These are phyloP conservation scores for Pseudozyma thailandica DNA, from an alignment of 1,284 basidiomycete genomes.

Conservation along the genomic window DNA sequence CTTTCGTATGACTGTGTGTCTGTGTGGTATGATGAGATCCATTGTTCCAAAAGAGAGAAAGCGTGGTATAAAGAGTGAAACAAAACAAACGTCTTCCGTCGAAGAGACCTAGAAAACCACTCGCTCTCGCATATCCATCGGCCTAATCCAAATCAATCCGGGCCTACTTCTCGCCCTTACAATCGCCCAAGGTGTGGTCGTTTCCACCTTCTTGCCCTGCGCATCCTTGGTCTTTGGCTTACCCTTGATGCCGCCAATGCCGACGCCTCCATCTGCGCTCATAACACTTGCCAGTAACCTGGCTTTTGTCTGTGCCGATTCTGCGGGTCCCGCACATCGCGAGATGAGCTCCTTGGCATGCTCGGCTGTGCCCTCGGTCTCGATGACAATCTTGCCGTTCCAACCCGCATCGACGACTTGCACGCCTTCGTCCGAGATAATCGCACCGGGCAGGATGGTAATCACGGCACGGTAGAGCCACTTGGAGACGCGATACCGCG, in stretches of 20 bases:
- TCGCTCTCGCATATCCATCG: conserved; percentile 47
- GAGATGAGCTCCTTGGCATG: conserved; percentile 59
- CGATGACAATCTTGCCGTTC: conserved; percentile 59
- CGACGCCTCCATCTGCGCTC: conserved; percentile 22
- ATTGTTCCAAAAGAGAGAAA: no score
- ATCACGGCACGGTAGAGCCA: conserved; percentile 69
- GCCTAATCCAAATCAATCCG: conserved; percentile 60
- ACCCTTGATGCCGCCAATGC: conserved; percentile 17
- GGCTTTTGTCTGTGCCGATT: conserved; percentile 48
- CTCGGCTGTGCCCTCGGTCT: conserved; percentile 65
- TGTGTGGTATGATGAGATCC: no score
- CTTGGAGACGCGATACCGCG: conserved; percentile 67
- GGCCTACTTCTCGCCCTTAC: conserved; percentile 57
- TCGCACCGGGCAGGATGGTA: conserved; percentile 48
- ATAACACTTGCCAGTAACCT: conserved; percentile 54
- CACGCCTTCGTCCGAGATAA: conserved; percentile 49
- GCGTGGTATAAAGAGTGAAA: background rate
- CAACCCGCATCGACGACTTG: conserved; percentile 52
- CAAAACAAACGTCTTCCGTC: no score
- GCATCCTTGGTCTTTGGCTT: conserved; percentile 25
- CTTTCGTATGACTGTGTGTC: no score
- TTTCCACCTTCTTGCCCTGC: conserved; percentile 38
- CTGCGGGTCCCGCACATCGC: conserved; percentile 54
- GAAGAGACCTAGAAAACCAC: conserved; percentile 28
- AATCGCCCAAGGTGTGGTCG: conserved; percentile 54